Base-by-base conservation (phyloP, 805 yeast species). In the Zygosaccharomyces gambellarensis region DNA sequence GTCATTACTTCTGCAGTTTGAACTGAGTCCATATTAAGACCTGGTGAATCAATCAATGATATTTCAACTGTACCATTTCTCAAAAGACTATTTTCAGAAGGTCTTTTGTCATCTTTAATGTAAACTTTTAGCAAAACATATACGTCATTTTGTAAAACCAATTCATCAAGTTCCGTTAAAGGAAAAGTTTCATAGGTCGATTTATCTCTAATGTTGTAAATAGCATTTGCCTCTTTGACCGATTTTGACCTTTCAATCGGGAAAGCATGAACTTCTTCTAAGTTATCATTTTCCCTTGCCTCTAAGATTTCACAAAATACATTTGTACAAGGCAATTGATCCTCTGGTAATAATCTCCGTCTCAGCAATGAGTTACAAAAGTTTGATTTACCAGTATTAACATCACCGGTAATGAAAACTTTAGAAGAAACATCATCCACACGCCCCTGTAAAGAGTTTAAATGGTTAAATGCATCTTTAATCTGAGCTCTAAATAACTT, bases 291-390 rank as follows among this genome's bases (percentile, higher is more conserved):
- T 39, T 82, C 87, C 19, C 81, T 72, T 9, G 90, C 88, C 65
- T 94, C 97, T 27, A 87, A 73, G 6, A 95, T 92, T 68, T 95
- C 99, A 65, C 97, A 90, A 61, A 95, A 95, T 0, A 94, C 97
- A 53, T 87, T 83, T 0, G 99, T 94, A 61, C 97, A 90, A 2
- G 99, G 99, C 64, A 94, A 96, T 62, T 94, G 99, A 68, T 94
- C 99, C 61, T 87, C 96, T 0, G 99, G 99, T 43, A 94, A 70
- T 2, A 94, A 69, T 44, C 81, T 79, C 45, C 94, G 77, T 56
- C 90, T 75, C 51, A 94, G 70, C 36, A 94, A 71, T 1, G 97
- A 92, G 63, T 94, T 94, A 68, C 99, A 94, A 60, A 94, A 89
- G 1, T 96, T 87, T 1, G 97, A 89, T 63, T 94, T 94, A 3